Base-by-base conservation (phyloP, 768 basidiomycete genomes). In the Boletus tomentosulus region DNA sequence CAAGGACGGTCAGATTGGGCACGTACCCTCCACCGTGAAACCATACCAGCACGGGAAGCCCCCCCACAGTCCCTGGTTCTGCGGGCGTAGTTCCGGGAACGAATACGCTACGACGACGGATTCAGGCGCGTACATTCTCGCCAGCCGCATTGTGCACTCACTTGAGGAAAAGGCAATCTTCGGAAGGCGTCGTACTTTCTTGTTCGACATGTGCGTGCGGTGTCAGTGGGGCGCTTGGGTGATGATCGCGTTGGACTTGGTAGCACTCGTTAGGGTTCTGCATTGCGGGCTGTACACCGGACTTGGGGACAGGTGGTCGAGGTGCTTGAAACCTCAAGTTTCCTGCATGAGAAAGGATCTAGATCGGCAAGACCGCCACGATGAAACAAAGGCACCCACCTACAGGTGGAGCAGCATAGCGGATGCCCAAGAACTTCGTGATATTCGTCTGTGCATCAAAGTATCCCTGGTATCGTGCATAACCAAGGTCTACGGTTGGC, bases 401-500 rank as follows among this genome's bases (percentile, higher is more conserved):
- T 28, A 72, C 56, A 4, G 81, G 80, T 24, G 78, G 66, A 25
- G 77, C 77, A 11, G 81, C 80, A 64, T 77, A 82, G 7, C 79
- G 72, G 34, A 71, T 53, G n/a, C 64, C 56, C 30, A 68, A 50
- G 55, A 68, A 71, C 45, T 30, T 57, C 0, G 68, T 62, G 2
- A 59, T 51, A 28, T 66, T 68, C 0, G 50, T 55, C 15, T 55
- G 51, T 13, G 56, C 2, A 37, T 72, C 59, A 27, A 62, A 54
- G 22, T 50, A 41, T 7, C 69, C 71, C 53, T 62, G 69, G 54
- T 72, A 71, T 49, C 53, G 54, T 7, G 65, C 63, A 57, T 69
- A 68, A 30, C 68, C 66, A 22, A 72, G 54, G 30, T 71, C 60
- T 35, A 69, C 55, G 15, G 62, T 46, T 43, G 55, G 61, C 24